Evolutionary conservation across 192 early-diverging fungal species (phyloP), one percentile per base, ranked within the genome.

Genomic region (Mortierella hygrophila): DNA sequence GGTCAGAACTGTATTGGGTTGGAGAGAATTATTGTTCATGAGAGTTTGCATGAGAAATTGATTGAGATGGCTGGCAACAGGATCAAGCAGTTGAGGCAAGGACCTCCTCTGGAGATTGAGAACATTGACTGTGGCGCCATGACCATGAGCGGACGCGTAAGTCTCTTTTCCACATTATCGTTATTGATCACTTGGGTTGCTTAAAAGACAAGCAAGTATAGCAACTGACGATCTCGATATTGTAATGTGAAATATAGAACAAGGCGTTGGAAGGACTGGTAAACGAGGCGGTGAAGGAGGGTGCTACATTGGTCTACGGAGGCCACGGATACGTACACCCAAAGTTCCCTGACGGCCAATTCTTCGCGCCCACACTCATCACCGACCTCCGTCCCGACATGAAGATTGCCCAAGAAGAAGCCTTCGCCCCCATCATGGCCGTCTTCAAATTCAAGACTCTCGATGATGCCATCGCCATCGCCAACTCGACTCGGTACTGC

Each of bases 1-100:
- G 96, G 96, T 18, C 97, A 97, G 81, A 97, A 97, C 88, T 97
- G 97, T 89, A 93, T 94, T 82, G 96, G 96, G n/a, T 89, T 97
- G 40, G 97, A 97, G 90, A 91, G 97, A 68, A 93, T 97, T 26
- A 88, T 97, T 70, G 89, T 96, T n/a, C 94, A 95, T 54, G 89
- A 91, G 44, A 80, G 76, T 37, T 84, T 94, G 18, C 96, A 96
- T 75, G 95, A 96, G 72, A 76, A 80, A 40, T 89, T 97, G 77
- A 93, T 97, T 2, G 91, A 80, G 26, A 94, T 93, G 78, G 91
- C 94, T 85, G 68, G 85, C 5, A 82, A 80, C 16, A 89, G 91
- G 23, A 92, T 97, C 70, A 85, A 79, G 44, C 78, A 89, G 11
- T 88, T 97, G 70, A 91, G 94, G 26, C 90, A 95, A 35, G 97